Evolutionary conservation across 1,139 yeast species (phyloP).

Genomic region (Scheffersomyces insectosa): DNA sequence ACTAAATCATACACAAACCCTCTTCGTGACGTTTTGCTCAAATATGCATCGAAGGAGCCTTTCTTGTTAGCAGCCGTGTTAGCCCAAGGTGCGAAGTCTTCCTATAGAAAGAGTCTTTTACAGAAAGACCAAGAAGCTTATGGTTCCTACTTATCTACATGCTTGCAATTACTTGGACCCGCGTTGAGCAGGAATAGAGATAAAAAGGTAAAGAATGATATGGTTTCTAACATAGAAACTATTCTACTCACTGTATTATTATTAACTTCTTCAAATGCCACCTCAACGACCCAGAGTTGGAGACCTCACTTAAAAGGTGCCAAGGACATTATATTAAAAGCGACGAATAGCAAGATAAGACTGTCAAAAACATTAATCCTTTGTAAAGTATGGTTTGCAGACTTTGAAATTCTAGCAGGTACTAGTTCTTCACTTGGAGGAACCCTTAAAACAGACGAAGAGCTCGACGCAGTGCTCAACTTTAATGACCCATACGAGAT

Average conservation of each 20-base stretch:
- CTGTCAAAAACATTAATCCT: slow-evolving; percentile 50
- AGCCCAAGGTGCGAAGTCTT: slow-evolving; percentile 70
- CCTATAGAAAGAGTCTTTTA: slow-evolving; percentile 42
- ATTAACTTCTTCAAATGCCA: slow-evolving; percentile 70
- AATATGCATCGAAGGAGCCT: slow-evolving; percentile 60
- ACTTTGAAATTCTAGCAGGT: slow-evolving; percentile 71
- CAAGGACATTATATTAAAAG: slow-evolving; percentile 60
- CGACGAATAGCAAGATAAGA: slow-evolving; percentile 25
- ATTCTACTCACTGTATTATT: slow-evolving; percentile 66
- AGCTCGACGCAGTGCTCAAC: slow-evolving; percentile 51
- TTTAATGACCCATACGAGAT: slow-evolving; percentile 47
- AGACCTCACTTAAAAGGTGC: slow-evolving; percentile 77
- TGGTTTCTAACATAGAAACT: slow-evolving; percentile 60
- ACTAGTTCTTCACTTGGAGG: slow-evolving; percentile 68
- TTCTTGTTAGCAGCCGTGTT: slow-evolving; percentile 67
- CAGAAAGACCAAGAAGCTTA: slow-evolving; percentile 65
- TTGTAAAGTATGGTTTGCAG: slow-evolving; percentile 69
- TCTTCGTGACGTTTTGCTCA: slow-evolving; percentile 60
- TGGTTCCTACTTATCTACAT: slow-evolving; percentile 60
- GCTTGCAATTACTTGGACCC: slow-evolving; percentile 56
- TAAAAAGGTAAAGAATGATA: slow-evolving; percentile 27
- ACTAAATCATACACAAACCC: slow-evolving; percentile 50
- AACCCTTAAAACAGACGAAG: slow-evolving; percentile 53
- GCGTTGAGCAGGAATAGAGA: slow-evolving; percentile 32
- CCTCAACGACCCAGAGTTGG: slow-evolving; percentile 67